Evolutionary conservation across 352 stramenopile species (phyloP).

Genomic region (Globisporangium cylindrosporum): DNA sequence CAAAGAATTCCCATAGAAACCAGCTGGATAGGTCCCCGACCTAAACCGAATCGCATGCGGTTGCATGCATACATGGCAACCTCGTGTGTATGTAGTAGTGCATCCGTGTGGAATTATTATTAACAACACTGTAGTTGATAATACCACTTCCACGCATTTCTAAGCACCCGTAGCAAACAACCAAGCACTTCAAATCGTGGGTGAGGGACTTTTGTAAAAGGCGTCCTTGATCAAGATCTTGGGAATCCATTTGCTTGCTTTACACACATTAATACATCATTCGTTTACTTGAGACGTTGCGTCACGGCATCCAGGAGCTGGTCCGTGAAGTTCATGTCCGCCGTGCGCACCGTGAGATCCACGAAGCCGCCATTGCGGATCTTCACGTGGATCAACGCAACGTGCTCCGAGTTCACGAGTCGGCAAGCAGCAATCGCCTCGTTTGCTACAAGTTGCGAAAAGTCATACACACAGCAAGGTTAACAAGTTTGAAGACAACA

Average conservation of each 20-base stretch:
- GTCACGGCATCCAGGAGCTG: constrained; percentile 62
- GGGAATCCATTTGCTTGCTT: neutral
- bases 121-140: too few species aligned
- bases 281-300: constrained; percentile 61
- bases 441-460: constrained; percentile 55
- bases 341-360: constrained; percentile 82
- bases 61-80: too few species aligned
- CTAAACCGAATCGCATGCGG: too few species aligned
- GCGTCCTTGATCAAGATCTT: neutral
- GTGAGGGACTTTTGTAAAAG: too few species aligned
- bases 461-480: neutral
- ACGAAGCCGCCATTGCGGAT: constrained; percentile 79
- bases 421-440: constrained; percentile 83
- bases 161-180: too few species aligned
- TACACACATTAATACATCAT: neutral
- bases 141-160: too few species aligned
- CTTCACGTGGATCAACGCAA: constrained; percentile 86
- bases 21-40: neutral
- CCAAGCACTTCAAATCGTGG: too few species aligned
- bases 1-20: neutral
- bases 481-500: neutral
- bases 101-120: too few species aligned
- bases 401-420: constrained; percentile 76
- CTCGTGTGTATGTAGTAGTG: too few species aligned
- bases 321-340: constrained; percentile 81